Conservation (phyloP, 2,329 filamentous ascomycete genomes). For the Balansia obtecta region DNA sequence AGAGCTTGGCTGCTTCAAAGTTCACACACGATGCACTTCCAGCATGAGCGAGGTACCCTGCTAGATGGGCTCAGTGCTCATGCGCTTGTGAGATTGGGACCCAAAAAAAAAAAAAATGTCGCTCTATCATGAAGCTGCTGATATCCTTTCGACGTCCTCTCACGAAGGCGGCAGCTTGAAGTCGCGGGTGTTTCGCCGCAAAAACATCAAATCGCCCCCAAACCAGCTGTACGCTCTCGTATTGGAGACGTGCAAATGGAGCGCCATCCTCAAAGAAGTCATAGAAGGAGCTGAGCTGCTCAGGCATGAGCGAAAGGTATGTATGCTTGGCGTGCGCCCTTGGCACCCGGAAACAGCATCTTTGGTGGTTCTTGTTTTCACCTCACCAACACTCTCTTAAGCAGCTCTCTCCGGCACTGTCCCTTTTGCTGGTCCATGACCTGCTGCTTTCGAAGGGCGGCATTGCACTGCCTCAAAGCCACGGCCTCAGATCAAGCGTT, state of each 20-base stretch:
- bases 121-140: slow-evolving; percentile 84
- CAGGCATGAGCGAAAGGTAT: slow-evolving; percentile 71
- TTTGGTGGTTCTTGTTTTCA: not conserved
- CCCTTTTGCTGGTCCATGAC: slow-evolving; percentile 77
- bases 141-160: slow-evolving; percentile 49
- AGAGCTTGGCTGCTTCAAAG: not conserved
- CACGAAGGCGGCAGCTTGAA: slow-evolving; percentile 66
- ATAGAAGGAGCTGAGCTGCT: slow-evolving; percentile 70
- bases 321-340: slow-evolving; percentile 13
- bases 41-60: not conserved
- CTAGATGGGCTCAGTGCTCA: not conserved
- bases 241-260: slow-evolving; percentile 85
- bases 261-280: slow-evolving; percentile 72
- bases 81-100: not conserved
- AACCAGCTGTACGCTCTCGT: slow-evolving; percentile 81
- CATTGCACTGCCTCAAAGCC: slow-evolving; percentile 66
- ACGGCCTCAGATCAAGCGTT: slow-evolving; percentile 64
- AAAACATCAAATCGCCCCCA: slow-evolving; percentile 61
- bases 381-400: not conserved
- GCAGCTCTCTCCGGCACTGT: slow-evolving; percentile 70
- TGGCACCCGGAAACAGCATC: too few relatives aligned
- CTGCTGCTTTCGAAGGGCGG: slow-evolving; percentile 70
- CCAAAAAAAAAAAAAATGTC: slow-evolving; percentile 62
- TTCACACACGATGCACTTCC: not conserved
- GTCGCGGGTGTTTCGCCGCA: slow-evolving; percentile 67